Percentiles rank a stretch among this genome's conserved stretches.
Evolutionary conservation across 2,329 filamentous ascomycete species (phyloP).

Genomic region (Magnaporthiopsis rhizophila): DNA sequence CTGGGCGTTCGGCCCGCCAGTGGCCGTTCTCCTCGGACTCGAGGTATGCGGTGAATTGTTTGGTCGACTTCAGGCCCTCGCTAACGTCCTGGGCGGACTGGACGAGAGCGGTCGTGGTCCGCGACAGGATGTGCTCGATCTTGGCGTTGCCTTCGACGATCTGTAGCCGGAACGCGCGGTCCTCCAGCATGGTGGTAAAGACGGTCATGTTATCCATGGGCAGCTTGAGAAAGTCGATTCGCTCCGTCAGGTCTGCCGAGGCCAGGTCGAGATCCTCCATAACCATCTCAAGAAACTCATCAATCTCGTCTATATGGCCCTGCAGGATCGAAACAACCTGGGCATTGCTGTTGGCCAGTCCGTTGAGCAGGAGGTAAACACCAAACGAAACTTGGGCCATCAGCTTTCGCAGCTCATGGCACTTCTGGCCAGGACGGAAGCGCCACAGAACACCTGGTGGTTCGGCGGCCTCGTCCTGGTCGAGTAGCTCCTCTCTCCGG

Average conservation of each 20-base stretch:
- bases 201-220: slow-evolving; percentile 75
- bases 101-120: slow-evolving; percentile 67
- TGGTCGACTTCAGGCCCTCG: slow-evolving; percentile 68
- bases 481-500: slow-evolving; percentile 59
- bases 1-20: slow-evolving; percentile 53
- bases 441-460: slow-evolving; percentile 71
- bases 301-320: slow-evolving; percentile 86
- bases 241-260: slow-evolving; percentile 67
- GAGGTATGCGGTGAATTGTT: slow-evolving; percentile 71
- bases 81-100: slow-evolving; percentile 72
- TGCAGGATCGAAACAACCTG: slow-evolving; percentile 87
- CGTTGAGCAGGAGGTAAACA: slow-evolving; percentile 76
- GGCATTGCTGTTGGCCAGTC: slow-evolving; percentile 78
- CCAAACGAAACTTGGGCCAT: slow-evolving; percentile 91
- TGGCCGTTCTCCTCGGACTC: slow-evolving; percentile 53
- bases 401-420: slow-evolving; percentile 85
- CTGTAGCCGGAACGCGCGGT: slow-evolving; percentile 71
- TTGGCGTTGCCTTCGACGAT: slow-evolving; percentile 83
- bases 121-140: slow-evolving; percentile 81
- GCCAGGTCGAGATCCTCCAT: slow-evolving; percentile 79
- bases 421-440: slow-evolving; percentile 63
- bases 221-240: slow-evolving; percentile 71
- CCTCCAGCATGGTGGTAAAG: slow-evolving; percentile 83
- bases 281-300: slow-evolving; percentile 79
- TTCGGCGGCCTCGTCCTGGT: slow-evolving; percentile 58